Evolutionary conservation across 2,329 filamentous ascomycete genomes (phyloP).

Genomic region (Colletotrichum incanum): DNA sequence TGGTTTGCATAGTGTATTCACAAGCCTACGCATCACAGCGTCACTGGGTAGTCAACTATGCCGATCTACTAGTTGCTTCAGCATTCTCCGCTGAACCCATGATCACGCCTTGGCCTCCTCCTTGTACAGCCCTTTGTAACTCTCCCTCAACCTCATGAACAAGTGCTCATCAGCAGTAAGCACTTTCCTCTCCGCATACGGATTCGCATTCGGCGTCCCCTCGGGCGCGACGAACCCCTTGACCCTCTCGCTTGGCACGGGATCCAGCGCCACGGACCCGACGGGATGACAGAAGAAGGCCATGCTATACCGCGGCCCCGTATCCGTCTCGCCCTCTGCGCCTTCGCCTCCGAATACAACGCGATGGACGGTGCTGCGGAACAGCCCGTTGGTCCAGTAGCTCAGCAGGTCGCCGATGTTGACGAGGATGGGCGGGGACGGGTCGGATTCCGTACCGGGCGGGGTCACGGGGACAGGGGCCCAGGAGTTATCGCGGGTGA

Average conservation of each 20-base stretch:
- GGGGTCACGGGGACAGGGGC: constrained; percentile 78
- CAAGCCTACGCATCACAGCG: background rate
- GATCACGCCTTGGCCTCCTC: constrained; percentile 50
- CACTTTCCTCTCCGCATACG: constrained; percentile 67
- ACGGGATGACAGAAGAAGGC: constrained; percentile 80
- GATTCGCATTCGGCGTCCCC: constrained; percentile 56
- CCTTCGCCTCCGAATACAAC: constrained; percentile 75
- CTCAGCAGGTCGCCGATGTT: constrained; percentile 79
- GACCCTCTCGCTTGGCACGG: constrained; percentile 74
- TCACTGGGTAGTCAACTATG: background rate
- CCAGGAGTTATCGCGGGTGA: constrained; percentile 71
- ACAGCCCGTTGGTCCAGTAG: constrained; percentile 92
- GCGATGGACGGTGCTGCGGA: constrained; percentile 90
- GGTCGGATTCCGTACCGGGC: constrained; percentile 70
- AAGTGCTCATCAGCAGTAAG: constrained; percentile 77
- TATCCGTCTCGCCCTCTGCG: constrained; percentile 61
- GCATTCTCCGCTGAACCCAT: background rate
- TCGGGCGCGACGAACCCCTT: constrained; percentile 55
- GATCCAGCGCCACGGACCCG: constrained; percentile 65
- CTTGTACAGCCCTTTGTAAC: constrained; percentile 70
- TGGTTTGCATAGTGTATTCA: constrained; percentile 6
- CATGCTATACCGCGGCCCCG: constrained; percentile 74
- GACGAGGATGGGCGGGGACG: constrained; percentile 84
- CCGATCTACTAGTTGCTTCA: background rate
- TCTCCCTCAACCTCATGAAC: constrained; percentile 72